These are phyloP conservation scores for Ichthyophthirius multifiliis DNA, from an alignment of 169 alveolate genomes.

Conservation along the genomic window DNA sequence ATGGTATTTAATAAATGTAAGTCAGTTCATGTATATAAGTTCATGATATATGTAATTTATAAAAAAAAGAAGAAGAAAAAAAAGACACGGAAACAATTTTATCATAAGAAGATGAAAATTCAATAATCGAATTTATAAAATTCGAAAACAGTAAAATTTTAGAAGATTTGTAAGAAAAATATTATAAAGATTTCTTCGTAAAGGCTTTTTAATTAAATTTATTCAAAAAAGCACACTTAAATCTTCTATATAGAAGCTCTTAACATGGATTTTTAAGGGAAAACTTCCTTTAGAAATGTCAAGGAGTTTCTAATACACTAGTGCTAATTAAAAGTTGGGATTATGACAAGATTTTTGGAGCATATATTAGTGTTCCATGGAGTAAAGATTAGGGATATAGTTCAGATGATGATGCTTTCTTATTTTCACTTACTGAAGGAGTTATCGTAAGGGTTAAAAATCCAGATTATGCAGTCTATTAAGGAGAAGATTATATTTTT, in stretches of 20 bases:
- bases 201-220: neutral
- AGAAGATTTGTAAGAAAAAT: neutral
- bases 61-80: no score
- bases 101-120: no score
- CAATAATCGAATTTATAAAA: neutral
- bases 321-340: slow-evolving; percentile 1
- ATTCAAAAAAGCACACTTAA: neutral
- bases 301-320: neutral
- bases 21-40: no score
- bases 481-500: slow-evolving; percentile 3
- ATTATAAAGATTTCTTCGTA: neutral
- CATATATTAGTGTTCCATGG: neutral
- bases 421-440: neutral
- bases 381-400: neutral
- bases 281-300: neutral
- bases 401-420: neutral
- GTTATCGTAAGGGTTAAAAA: neutral
- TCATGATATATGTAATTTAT: no score
- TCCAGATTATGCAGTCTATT: neutral
- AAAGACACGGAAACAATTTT: no score
- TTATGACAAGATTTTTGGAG: neutral
- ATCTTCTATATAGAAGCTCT: neutral
- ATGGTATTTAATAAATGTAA: no score
- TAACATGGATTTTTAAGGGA: neutral
- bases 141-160: neutral